Evolutionary conservation across 2,329 filamentous ascomycete species (phyloP).

Genomic region (Penicillium brasilianum): DNA sequence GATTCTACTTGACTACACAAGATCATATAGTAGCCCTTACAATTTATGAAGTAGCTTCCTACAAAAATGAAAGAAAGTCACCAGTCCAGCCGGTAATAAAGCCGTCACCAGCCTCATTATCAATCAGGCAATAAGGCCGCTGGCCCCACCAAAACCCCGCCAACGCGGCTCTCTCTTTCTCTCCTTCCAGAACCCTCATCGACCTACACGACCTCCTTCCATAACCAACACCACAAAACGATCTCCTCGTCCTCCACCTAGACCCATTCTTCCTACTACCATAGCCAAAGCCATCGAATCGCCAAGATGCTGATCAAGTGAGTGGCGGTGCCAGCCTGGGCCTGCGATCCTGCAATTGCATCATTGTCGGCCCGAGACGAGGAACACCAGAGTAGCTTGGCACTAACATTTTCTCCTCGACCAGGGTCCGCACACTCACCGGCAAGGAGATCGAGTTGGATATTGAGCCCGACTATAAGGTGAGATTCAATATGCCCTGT

Average conservation of each 20-base stretch:
- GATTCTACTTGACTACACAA: not conserved
- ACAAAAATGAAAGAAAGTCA: not conserved
- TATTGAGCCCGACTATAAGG: constrained; percentile 93
- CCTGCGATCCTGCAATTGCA: constrained; percentile 17
- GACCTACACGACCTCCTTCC: not conserved
- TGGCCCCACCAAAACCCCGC: constrained; percentile 42
- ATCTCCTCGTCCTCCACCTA: not conserved
- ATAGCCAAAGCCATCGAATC: not conserved
- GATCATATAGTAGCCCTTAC: not conserved
- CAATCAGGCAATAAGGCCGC: constrained; percentile 32
- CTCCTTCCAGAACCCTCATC: constrained; percentile 23
- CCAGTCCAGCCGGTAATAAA: not conserved
- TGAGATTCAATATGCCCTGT: constrained; percentile 43
- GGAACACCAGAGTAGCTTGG: constrained; percentile 20
- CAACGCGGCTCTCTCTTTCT: constrained; percentile 33
- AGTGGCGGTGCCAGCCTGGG: constrained; percentile 24
- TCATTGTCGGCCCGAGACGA: constrained; percentile 22
- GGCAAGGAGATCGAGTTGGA: constrained; percentile 99
- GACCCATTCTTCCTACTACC: not conserved
- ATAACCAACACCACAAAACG: constrained; percentile 6
- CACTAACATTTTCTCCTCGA: constrained; percentile 15
- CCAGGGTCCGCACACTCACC: constrained; percentile 92
- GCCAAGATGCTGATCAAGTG: constrained; percentile 59
- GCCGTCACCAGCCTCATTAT: constrained; percentile 19
- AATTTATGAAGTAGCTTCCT: not conserved